A percentile compares a stretch with the other conserved stretches of the same genome.
Conservation (phyloP, 1,139 yeast species). For the Magnusiomyces fungicola region DNA sequence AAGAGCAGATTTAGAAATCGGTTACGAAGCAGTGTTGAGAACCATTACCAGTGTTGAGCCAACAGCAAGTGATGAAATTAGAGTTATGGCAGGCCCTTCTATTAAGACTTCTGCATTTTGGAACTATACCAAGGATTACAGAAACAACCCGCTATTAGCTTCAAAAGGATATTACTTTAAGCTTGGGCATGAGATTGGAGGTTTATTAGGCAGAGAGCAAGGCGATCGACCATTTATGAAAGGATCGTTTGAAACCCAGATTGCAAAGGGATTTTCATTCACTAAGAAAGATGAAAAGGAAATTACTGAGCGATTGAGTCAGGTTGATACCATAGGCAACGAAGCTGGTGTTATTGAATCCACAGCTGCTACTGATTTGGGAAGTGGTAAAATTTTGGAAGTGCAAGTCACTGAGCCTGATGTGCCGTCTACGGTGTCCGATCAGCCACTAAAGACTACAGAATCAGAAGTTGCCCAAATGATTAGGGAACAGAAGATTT, state of each 20-base stretch:
- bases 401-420: background rate
- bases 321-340: background rate
- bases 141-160: slow-evolving; percentile 30
- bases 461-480: slow-evolving; percentile 2
- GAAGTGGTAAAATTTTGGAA: background rate
- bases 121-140: slow-evolving; percentile 28
- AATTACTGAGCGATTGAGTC: background rate
- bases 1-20: slow-evolving; percentile 39
- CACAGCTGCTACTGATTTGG: background rate
- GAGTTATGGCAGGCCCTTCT: slow-evolving; percentile 34
- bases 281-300: background rate
- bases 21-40: slow-evolving; percentile 60
- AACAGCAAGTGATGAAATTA: slow-evolving; percentile 28
- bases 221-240: slow-evolving; percentile 33
- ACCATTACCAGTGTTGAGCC: slow-evolving; percentile 42
- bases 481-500: slow-evolving; percentile 6
- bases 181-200: slow-evolving; percentile 52
- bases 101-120: slow-evolving; percentile 32
- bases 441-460: background rate
- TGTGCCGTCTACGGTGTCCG: background rate
- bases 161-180: slow-evolving; percentile 48
- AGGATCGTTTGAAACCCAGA: slow-evolving; percentile 26
- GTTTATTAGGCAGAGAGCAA: slow-evolving; percentile 26
- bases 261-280: slow-evolving; percentile 20
- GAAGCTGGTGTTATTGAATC: background rate